These are phyloP conservation scores for Acaromyces ingoldii DNA, from an alignment of 1,284 basidiomycete genomes.

Conservation along the genomic window DNA sequence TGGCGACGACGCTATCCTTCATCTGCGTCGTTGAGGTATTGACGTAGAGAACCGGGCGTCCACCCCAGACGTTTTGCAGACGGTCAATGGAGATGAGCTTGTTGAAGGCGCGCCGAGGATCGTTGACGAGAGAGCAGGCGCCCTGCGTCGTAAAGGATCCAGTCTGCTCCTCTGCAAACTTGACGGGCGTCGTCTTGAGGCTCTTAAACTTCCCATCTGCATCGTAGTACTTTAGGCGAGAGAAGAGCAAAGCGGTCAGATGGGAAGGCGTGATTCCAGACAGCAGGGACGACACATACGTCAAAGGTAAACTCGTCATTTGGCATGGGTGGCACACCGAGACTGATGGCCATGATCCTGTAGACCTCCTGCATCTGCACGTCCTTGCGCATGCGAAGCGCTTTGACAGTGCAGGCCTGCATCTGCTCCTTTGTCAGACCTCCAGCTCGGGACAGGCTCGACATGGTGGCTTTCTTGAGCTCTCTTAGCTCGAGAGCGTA, in stretches of 20 bases:
- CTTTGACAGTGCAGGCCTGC: constrained; percentile 24
- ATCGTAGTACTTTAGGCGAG: constrained; percentile 57
- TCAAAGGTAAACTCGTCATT: constrained; percentile 30
- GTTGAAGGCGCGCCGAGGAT: constrained; percentile 76
- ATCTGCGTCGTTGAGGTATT: constrained; percentile 77
- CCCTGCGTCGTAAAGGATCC: constrained; percentile 60
- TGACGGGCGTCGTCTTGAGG: constrained; percentile 72
- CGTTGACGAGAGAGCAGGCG: constrained; percentile 87
- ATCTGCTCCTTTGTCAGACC: constrained; percentile 12
- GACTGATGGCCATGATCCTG: constrained; percentile 74
- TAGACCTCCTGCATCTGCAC: constrained; percentile 78
- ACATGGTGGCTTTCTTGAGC: constrained; percentile 53
- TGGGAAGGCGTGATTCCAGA: background rate
- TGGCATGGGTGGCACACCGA: constrained; percentile 55
- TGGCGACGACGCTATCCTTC: constrained; percentile 62
- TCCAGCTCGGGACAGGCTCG: constrained; percentile 47
- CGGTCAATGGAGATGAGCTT: constrained; percentile 88
- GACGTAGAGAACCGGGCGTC: constrained; percentile 72
- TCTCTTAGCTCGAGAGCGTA: constrained; percentile 75
- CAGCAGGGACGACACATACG: background rate
- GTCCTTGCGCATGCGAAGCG: constrained; percentile 65
- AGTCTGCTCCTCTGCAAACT: constrained; percentile 58
- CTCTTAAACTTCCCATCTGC: constrained; percentile 67
- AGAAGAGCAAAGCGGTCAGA: no score
- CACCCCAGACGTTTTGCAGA: constrained; percentile 86